Evolutionary conservation across 1,139 yeast species (phyloP).

Genomic region (Zygosaccharomyces sapae): DNA sequence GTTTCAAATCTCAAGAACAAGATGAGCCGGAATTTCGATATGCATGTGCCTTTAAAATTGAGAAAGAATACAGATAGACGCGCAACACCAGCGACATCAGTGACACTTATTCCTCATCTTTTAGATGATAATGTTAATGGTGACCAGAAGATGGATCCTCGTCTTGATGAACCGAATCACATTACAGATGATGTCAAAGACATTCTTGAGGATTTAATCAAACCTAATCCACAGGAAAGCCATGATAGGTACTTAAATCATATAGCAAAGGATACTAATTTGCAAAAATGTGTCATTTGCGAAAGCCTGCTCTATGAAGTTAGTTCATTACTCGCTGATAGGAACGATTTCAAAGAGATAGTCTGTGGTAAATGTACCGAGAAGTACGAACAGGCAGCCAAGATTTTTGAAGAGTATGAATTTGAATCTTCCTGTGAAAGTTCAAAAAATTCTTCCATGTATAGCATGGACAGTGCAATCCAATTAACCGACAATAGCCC

Average conservation of each 20-base stretch:
- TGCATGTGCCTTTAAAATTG: slow-evolving; percentile 27
- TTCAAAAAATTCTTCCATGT: slow-evolving; percentile 13
- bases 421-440: slow-evolving; percentile 30
- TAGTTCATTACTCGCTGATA: slow-evolving; percentile 42
- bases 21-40: slow-evolving; percentile 21
- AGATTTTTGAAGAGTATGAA: slow-evolving; percentile 37
- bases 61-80: slow-evolving; percentile 8
- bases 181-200: slow-evolving; percentile 15
- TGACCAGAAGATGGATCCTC: neutral
- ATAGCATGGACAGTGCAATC: slow-evolving; percentile 12
- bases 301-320: slow-evolving; percentile 64
- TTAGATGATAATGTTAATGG: slow-evolving; percentile 8
- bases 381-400: slow-evolving; percentile 51
- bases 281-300: slow-evolving; percentile 61
- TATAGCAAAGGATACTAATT: slow-evolving; percentile 20
- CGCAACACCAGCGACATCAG: slow-evolving; percentile 11
- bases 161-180: slow-evolving; percentile 4
- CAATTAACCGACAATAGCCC: slow-evolving; percentile 9
- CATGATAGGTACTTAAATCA: slow-evolving; percentile 26
- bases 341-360: slow-evolving; percentile 44
- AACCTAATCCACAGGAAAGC: slow-evolving; percentile 11
- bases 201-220: slow-evolving; percentile 22
- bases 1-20: slow-evolving; percentile 29
- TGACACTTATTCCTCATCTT: slow-evolving; percentile 12
- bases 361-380: slow-evolving; percentile 63